These are phyloP conservation scores for Plantago coronopus DNA, from an alignment of 305 asterid genomes.

Conservation along the genomic window DNA sequence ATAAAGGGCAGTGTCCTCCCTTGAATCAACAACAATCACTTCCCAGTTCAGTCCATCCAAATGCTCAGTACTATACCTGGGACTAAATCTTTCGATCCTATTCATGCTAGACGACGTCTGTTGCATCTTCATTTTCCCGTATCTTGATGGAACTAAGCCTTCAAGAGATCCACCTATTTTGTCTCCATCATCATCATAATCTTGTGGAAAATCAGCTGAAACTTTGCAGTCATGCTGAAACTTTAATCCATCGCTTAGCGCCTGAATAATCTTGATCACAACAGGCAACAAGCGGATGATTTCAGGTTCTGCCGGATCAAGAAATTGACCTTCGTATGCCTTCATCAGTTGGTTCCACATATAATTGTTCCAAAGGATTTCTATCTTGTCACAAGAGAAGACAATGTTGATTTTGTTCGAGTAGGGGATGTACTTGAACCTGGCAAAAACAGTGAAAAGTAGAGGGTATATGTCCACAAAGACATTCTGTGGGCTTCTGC, in stretches of 20 bases:
- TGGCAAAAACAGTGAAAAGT: background rate
- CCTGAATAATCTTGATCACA: constrained; percentile 5
- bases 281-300: background rate
- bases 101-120: too few species aligned
- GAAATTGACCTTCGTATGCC: background rate
- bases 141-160: too few species aligned
- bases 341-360: background rate
- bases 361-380: background rate
- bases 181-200: too few species aligned
- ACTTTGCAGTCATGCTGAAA: constrained; percentile 2
- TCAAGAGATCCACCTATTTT: too few species aligned
- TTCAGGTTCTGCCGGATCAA: constrained; percentile 5
- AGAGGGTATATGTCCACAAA: constrained; percentile 1
- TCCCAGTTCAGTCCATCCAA: too few species aligned
- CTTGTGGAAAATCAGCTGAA: background rate
- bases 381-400: background rate
- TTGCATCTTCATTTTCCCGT: too few species aligned
- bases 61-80: too few species aligned
- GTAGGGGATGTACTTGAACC: background rate
- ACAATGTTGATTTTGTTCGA: constrained; percentile 8
- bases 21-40: too few species aligned
- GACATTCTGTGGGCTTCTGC: constrained; percentile 1
- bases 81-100: too few species aligned
- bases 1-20: too few species aligned
- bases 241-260: constrained; percentile 6